A percentile compares a stretch with the other conserved stretches of the same genome.
Evolutionary conservation across 148 eudicot genomes (phyloP).

Genomic region (Vaccinium corymbosum): DNA sequence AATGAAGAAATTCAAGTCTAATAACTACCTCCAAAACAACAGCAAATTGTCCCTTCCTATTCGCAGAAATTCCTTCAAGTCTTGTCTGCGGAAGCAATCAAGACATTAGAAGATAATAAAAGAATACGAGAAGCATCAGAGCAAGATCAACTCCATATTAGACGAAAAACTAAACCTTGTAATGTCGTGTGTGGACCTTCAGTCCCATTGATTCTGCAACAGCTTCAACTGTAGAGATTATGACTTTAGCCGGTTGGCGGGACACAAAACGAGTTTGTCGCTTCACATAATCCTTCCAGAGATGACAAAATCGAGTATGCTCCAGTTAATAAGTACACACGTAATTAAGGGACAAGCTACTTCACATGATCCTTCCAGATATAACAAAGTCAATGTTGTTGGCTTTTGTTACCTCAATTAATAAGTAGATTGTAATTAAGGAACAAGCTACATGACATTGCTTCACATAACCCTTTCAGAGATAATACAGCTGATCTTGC

Average conservation of each 20-base stretch:
- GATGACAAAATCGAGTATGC: background rate
- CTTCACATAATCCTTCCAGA: constrained; percentile 70
- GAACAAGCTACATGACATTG: background rate
- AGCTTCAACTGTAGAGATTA: constrained; percentile 64
- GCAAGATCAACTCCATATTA: background rate
- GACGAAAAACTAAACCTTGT: constrained; percentile 45
- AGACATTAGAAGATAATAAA: constrained; percentile 7
- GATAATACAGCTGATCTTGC: background rate
- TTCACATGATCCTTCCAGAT: background rate
- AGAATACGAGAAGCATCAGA: background rate
- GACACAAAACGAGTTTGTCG: constrained; percentile 98
- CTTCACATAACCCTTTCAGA: background rate
- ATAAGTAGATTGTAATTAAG: background rate
- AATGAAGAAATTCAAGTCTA: constrained; percentile 12
- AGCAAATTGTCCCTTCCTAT: constrained; percentile 65
- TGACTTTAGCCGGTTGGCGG: constrained; percentile 65
- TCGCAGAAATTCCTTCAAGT: constrained; percentile 81
- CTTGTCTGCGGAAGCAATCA: constrained; percentile 53
- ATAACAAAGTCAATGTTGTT: no score
- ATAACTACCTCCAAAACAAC: constrained; percentile 48
- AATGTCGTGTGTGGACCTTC: constrained; percentile 75
- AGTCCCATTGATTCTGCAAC: constrained; percentile 79
- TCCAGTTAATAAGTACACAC: background rate
- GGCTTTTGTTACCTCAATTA: background rate
- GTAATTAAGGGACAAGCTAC: background rate